A percentile compares a stretch with the other conserved stretches of the same genome.
These are phyloP conservation scores for Nothophytophthora sp. DNA, from an alignment of 352 stramenopile genomes.

Conservation along the genomic window DNA sequence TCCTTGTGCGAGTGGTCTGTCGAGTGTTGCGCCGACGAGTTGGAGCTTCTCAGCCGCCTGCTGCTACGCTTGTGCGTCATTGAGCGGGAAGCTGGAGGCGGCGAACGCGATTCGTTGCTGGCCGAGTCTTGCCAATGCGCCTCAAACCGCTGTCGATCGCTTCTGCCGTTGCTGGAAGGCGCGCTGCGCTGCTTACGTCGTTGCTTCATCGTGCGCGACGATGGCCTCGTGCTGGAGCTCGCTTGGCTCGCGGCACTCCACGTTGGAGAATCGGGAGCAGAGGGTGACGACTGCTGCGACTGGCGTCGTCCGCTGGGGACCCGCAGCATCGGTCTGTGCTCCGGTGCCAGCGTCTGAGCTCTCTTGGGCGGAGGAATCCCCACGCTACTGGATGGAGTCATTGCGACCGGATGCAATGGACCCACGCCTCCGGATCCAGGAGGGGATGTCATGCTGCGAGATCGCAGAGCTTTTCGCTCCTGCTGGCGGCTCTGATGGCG, in stretches of 20 bases:
- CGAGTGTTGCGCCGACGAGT: conserved; percentile 4
- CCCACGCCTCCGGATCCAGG: conserved; percentile 15
- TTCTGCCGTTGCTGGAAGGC: conserved; percentile 8
- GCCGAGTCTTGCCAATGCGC: conserved; percentile 18
- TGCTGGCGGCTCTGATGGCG: conserved; percentile 1
- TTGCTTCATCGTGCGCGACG: conserved; percentile 7
- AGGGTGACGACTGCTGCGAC: conserved; percentile 16
- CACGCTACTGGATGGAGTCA: conserved; percentile 24
- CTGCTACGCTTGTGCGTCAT: conserved; percentile 2
- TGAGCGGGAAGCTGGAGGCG: conserved; percentile 9
- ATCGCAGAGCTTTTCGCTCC: conserved; percentile 13
- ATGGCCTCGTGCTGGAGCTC: conserved; percentile 18
- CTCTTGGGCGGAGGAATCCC: conserved; percentile 14
- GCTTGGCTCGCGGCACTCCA: conserved; percentile 17
- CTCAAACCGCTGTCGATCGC: conserved; percentile 5
- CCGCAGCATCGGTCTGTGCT: conserved; percentile 10
- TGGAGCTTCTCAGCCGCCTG: conserved; percentile 14
- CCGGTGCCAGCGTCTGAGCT: background rate
- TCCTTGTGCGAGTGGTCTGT: conserved; percentile 6
- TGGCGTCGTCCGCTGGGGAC: conserved; percentile 12
- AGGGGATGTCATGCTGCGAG: conserved; percentile 9
- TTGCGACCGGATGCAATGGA: conserved; percentile 16
- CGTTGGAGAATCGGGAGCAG: conserved; percentile 14
- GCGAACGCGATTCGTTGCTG: conserved; percentile 25
- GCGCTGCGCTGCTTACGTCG: conserved; percentile 16